Base-by-base conservation (phyloP, 192 early-diverging fungal species). In the Umbelopsis sp. region DNA sequence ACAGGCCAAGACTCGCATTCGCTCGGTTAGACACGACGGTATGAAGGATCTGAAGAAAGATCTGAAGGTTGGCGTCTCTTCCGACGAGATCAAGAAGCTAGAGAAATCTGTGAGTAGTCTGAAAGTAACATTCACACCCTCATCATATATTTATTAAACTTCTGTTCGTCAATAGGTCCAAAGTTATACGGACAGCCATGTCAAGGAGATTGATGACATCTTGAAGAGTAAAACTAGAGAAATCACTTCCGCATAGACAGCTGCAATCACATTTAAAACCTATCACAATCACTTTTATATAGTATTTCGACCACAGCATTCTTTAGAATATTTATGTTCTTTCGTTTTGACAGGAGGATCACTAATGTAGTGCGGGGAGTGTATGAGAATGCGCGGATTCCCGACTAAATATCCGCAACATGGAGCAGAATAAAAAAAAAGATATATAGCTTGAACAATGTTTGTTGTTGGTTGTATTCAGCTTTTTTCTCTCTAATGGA, bases 41-140 rank as follows among this genome's bases (percentile, higher is more conserved):
- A 85, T 93, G 84, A 88, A 89, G 76, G 85, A 90, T 25, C 73
- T 95, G 49, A 93, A 93, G 78, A 81, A 82, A 30, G 88, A 86
- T 66, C 64, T 79, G 15, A 89, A 86, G 76, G 51, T 73, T 58
- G 73, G 79, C 13, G 75, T 88, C 74, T 69, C 88, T 65, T 74
- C 71, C 35, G 89, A 91, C 80, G 83, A 87, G 58, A 81, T 73
- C 30, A 80, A 78, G 47, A 74, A 67, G 53, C 69, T 86, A 75
- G 85, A 89, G 52, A 91, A 90, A 78, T 74, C 77, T 71, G 87
- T 83, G 81, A 67, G 66, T 41, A 6, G 4, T 41, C 37, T 10
- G 9, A 55, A 8, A 22, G 23, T 15, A 55, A 30, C 2, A 11
- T 27, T 15, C 8, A 30, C 23, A 9, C 0, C 12, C 12, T 52